Conservation (phyloP, 352 stramenopile species). For the Halophytophthora polymorphica region DNA sequence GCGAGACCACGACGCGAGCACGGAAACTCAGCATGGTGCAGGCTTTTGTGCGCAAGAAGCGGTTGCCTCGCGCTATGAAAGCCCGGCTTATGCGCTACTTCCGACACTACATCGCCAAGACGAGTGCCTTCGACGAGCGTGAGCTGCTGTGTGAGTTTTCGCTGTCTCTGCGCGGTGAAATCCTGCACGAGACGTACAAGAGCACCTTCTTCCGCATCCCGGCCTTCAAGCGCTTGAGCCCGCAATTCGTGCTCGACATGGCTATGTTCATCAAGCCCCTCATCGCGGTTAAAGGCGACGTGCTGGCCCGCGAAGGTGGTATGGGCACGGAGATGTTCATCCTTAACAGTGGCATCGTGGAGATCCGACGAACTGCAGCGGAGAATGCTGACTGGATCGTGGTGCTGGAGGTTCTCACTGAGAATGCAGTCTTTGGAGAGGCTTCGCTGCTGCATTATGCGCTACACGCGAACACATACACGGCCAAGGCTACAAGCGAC, state of each 20-base stretch:
- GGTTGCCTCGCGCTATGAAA: slow-evolving; percentile 49
- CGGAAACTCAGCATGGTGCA: slow-evolving; percentile 65
- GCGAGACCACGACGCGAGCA: slow-evolving; percentile 46
- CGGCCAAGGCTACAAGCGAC: slow-evolving; percentile 64
- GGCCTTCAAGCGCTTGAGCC: slow-evolving; percentile 62
- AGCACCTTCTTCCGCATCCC: slow-evolving; percentile 75
- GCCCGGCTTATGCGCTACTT: slow-evolving; percentile 66
- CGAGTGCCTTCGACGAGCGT: slow-evolving; percentile 70
- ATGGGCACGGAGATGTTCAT: slow-evolving; percentile 85
- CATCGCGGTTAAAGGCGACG: slow-evolving; percentile 61
- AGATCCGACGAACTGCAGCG: slow-evolving; percentile 53
- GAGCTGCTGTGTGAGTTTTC: slow-evolving; percentile 77
- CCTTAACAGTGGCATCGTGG: slow-evolving; percentile 69
- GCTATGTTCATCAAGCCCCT: slow-evolving; percentile 84
- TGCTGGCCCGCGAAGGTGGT: slow-evolving; percentile 57
- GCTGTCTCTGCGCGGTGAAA: slow-evolving; percentile 66
- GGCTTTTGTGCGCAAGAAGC: slow-evolving; percentile 61
- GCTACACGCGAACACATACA: slow-evolving; percentile 74
- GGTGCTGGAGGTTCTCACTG: slow-evolving; percentile 70
- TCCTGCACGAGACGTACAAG: slow-evolving; percentile 74
- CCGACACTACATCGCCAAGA: slow-evolving; percentile 76
- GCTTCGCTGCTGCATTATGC: slow-evolving; percentile 71
- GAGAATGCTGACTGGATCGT: slow-evolving; percentile 62
- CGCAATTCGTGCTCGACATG: slow-evolving; percentile 83
- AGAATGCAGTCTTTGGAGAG: slow-evolving; percentile 68